Evolutionary conservation across 768 basidiomycete species (phyloP), one percentile per base, ranked within the genome.

Genomic region (Leccinum disarticulatum): DNA sequence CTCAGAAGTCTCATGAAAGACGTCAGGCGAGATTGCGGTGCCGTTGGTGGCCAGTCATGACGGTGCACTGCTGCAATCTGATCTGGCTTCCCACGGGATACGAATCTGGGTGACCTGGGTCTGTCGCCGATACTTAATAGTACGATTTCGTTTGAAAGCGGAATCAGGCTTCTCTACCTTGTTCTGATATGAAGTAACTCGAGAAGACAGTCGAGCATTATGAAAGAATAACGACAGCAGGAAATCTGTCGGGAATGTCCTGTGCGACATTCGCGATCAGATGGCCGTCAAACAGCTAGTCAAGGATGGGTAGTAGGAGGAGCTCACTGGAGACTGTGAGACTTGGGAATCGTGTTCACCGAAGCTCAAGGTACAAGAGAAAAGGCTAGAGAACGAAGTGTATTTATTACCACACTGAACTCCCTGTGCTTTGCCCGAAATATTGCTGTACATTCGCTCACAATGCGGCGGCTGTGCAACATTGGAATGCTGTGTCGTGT

Each of bases 21-120:
- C 15, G 8, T 33, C 19, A 14, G 13, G n/a, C 61, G 22, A 13
- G 51, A 22, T 15, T 17, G 46, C 0, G 11, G n/a, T 19, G 27
- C 4, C 2, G 2, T 15, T 11, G 3, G 11, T 56, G 30, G 48
- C 48, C 9, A 11, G n/a, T 8, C 27, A 25, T 25, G 11, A 8
- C 6, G 25, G 14, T 9, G 1, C 14, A 35, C 3, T n/a, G 43
- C 2, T 7, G 19, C 1, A 6, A 3, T 1, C 2, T 28, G 3
- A 1, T n/a, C 15, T 17, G 11, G 41, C 38, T 22, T 2, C 1
- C 61, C 61, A 11, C 61, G 64, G 36, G 57, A 19, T 3, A 25
- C 38, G 14, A 55, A 62, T 1, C 64, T 60, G 13, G 54, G 61
- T 1, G 54, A 61, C 1, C 64, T 63, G 9, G 54, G 57, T 1